Percentiles rank a stretch among this genome's conserved stretches.
Evolutionary conservation across 208 protist genomes (phyloP).

Genomic region (Acanthamoeba quina): DNA sequence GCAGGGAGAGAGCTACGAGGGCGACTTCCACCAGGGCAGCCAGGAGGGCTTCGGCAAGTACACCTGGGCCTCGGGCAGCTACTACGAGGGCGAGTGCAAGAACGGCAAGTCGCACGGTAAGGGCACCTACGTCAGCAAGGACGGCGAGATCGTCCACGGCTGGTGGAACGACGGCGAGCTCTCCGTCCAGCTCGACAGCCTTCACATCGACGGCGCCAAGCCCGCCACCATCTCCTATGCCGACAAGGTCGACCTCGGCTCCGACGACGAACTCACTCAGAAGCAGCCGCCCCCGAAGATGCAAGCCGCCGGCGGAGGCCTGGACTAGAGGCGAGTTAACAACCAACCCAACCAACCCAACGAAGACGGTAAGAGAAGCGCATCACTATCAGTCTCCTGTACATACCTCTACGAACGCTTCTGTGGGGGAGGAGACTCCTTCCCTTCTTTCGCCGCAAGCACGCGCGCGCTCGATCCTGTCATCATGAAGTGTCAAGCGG

Average conservation of each 20-base stretch:
- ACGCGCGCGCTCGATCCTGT: background rate
- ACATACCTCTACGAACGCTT: background rate
- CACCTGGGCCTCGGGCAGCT: slow-evolving; percentile 29
- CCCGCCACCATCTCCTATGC: background rate
- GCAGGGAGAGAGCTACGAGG: slow-evolving; percentile 55
- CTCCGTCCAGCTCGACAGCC: slow-evolving; percentile 49
- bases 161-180: slow-evolving; percentile 68
- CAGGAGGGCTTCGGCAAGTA: slow-evolving; percentile 53
- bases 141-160: slow-evolving; percentile 14
- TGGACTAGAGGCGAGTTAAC: background rate
- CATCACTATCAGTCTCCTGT: background rate
- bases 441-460: background rate
- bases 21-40: slow-evolving; percentile 53
- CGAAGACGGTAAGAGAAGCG: too few relatives aligned
- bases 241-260: slow-evolving; percentile 48
- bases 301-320: background rate
- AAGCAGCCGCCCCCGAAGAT: background rate
- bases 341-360: too few relatives aligned
- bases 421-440: background rate
- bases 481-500: background rate
- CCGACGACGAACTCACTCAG: slow-evolving; percentile 4
- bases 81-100: slow-evolving; percentile 69
- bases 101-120: slow-evolving; percentile 43
- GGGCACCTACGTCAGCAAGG: slow-evolving; percentile 42
- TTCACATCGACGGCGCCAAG: slow-evolving; percentile 17